Evolutionary conservation across 441 rosid genomes (phyloP), one percentile per base, ranked within the genome.

Genomic region (Iberis amara): DNA sequence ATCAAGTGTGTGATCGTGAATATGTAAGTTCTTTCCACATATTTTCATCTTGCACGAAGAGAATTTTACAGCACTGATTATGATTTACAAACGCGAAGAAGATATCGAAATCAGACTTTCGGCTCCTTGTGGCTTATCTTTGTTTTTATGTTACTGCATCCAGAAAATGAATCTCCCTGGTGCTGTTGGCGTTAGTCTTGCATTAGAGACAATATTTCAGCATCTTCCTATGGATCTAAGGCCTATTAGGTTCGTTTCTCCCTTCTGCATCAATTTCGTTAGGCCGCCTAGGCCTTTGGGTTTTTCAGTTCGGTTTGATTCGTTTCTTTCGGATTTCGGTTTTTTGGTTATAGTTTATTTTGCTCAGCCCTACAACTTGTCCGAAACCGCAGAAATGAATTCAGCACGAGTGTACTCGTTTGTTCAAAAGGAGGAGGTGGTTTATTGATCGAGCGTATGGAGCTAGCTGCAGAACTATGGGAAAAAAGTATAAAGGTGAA

Each of bases 361-460:
- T n/a, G 21, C 21, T 18, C 21, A 18, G 2, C 21, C 21, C 21
- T 18, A 18, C 21, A 18, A 18, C 21, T 18, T 18, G 21, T 18
- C 3, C 21, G 21, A 18, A 52, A 28, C 49, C 55, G 49, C 71
- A 88, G 96, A 79, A 82, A 77, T 74, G 95, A 85, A 69, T 50
- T 71, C 51, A 54, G 76, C 42, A 73, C 79, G 55, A 74, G 56
- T 52, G 65, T 91, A 59, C 98, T 91, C 59, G 89, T 91, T 60
- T 91, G 98, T 76, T 91, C 98, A 62, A 83, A 79, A 74, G 98
- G 98, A 61, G 98, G 98, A 2, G 98, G 98, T 5, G 96, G 98
- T 56, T 76, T 91, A 69, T 75, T 91, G 74, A 71, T 70, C 55
- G 87, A 91, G 66, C 94, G 98, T 53, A 91, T 91, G 96, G 89